Conservation (phyloP, 257 asterid species). For the Gynochthodes officinalis region DNA sequence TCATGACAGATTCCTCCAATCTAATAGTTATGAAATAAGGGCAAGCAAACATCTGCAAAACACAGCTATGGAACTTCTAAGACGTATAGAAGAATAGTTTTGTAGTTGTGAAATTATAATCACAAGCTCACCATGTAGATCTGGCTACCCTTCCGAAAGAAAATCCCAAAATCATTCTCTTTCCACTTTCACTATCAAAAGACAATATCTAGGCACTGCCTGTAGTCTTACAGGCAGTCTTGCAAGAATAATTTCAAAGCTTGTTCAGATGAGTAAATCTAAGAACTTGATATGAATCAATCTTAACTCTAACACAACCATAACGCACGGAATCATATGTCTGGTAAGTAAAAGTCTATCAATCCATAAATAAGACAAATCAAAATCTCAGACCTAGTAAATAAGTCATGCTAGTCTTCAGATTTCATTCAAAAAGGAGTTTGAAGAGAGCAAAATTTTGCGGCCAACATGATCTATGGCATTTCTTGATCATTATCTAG, state of each 20-base stretch:
- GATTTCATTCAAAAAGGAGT: background rate
- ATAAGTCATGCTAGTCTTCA: background rate
- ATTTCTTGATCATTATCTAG: background rate
- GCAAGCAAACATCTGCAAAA: background rate
- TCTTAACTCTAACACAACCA: background rate
- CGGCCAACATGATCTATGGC: background rate
- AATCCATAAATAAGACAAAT: background rate
- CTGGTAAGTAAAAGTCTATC: background rate
- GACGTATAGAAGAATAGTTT: background rate
- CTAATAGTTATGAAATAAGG: background rate
- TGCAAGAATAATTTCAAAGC: background rate
- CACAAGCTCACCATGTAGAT: background rate
- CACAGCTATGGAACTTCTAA: background rate
- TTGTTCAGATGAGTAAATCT: background rate
- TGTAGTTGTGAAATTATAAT: background rate
- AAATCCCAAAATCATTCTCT: conserved; percentile 4
- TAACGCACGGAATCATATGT: background rate
- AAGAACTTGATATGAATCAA: conserved; percentile 2
- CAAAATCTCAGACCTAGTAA: conserved; percentile 3
- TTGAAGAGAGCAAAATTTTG: background rate
- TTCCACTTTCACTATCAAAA: background rate
- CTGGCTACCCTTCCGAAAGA: background rate
- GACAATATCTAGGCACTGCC: background rate
- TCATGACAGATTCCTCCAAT: background rate
- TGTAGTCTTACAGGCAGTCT: background rate